Percentiles rank a stretch among this genome's conserved stretches.
Conservation (phyloP, 306 rosid species). For the Quercus rubra region DNA sequence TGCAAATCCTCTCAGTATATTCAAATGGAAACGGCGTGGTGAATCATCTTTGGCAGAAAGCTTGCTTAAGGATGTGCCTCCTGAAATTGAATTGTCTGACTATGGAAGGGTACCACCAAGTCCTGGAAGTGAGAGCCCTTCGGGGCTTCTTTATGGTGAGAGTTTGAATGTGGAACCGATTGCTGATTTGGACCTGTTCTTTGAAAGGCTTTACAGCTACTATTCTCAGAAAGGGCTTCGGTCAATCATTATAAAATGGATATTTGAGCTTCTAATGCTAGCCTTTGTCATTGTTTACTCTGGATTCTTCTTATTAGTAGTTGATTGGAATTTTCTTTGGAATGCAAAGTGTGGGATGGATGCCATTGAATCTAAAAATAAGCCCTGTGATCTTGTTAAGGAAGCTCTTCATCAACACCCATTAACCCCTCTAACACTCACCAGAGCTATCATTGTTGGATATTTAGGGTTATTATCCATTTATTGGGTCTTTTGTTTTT, state of each 20-base stretch:
- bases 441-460: conserved; percentile 74
- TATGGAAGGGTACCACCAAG: conserved; percentile 62
- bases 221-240: conserved; percentile 92
- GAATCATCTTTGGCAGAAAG: conserved; percentile 54
- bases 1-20: conserved; percentile 36
- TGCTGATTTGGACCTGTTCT: conserved; percentile 92
- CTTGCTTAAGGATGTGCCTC: conserved; percentile 56
- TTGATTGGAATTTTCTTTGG: conserved; percentile 95
- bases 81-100: conserved; percentile 73
- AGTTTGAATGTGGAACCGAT: conserved; percentile 69
- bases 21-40: conserved; percentile 53
- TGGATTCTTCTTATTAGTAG: conserved; percentile 72
- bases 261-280: conserved; percentile 83
- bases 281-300: conserved; percentile 87
- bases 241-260: conserved; percentile 88
- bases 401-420: conserved; percentile 87
- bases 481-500: conserved; percentile 87
- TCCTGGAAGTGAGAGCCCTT: conserved; percentile 85
- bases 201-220: conserved; percentile 85
- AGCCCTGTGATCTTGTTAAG: conserved; percentile 88
- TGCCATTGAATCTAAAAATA: conserved; percentile 86
- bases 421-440: conserved; percentile 71
- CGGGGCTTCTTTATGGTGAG: conserved; percentile 79
- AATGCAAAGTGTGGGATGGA: conserved; percentile 97
- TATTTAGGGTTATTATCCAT: conserved; percentile 84